These are phyloP conservation scores for Centaurea solstitialis DNA, from an alignment of 129 eudicot genomes.

Conservation along the genomic window DNA sequence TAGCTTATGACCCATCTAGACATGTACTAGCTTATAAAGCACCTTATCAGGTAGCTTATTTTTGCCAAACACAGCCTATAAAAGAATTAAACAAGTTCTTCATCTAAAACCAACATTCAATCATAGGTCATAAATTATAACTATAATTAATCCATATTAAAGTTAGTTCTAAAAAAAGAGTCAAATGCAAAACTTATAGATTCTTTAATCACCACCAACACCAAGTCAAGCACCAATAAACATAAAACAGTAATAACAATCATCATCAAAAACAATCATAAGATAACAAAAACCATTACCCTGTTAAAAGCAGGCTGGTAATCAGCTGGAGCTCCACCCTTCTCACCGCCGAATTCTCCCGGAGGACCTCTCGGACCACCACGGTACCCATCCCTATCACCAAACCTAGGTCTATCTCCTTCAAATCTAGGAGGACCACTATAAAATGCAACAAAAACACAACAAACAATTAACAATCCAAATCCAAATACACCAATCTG, in stretches of 20 bases:
- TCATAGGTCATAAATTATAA: background rate
- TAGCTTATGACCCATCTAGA: too few species aligned
- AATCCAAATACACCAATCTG: background rate
- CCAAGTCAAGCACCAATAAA: background rate
- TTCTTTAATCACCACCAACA: background rate
- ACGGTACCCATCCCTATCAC: constrained; percentile 94
- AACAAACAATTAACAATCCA: background rate
- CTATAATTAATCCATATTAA: background rate
- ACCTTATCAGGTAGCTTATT: too few species aligned
- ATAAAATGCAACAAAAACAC: background rate
- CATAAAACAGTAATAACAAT: background rate
- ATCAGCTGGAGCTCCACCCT: constrained; percentile 98
- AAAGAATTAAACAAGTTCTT: background rate
- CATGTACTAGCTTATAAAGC: too few species aligned
- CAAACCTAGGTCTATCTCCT: constrained; percentile 83
- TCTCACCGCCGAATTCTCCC: constrained; percentile 90
- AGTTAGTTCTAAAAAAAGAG: background rate
- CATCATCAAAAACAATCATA: background rate
- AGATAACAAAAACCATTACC: constrained; percentile 33
- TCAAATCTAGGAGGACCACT: constrained; percentile 94
- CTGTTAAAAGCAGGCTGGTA: constrained; percentile 88
- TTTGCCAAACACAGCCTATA: too few species aligned
- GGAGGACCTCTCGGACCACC: constrained; percentile 87
- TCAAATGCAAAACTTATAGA: background rate
- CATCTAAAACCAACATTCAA: background rate